Evolutionary conservation across 2,329 filamentous ascomycete genomes (phyloP).

Genomic region (Penicillium nordicum): DNA sequence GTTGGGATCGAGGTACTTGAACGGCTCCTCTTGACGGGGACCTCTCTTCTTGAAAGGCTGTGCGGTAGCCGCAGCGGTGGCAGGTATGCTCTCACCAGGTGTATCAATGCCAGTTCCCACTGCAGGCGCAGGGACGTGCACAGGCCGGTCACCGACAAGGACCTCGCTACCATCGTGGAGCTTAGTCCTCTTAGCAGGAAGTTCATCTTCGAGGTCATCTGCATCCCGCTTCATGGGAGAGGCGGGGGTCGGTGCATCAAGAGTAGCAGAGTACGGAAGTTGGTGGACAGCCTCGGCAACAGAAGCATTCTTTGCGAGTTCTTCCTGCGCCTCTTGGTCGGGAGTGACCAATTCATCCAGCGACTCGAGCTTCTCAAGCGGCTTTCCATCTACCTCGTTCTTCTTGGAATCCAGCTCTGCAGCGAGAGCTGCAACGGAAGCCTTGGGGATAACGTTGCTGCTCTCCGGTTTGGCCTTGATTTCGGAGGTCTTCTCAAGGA

Average conservation of each 20-base stretch:
- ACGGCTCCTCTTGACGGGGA: constrained; percentile 71
- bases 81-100: constrained; percentile 23
- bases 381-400: constrained; percentile 24
- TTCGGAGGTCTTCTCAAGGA: constrained; percentile 86
- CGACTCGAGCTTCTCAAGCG: constrained; percentile 38
- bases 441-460: constrained; percentile 36
- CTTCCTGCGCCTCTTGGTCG: constrained; percentile 26
- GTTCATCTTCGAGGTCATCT: constrained; percentile 35
- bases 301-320: constrained; percentile 34
- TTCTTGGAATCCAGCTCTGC: constrained; percentile 37
- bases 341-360: constrained; percentile 41
- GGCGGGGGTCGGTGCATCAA: constrained; percentile 20
- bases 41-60: constrained; percentile 36
- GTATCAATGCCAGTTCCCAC: constrained; percentile 25
- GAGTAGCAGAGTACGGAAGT: constrained; percentile 32
- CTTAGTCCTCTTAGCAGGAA: constrained; percentile 46
- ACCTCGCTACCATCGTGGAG: constrained; percentile 39
- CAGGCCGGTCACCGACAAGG: constrained; percentile 36
- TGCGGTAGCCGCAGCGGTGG: constrained; percentile 16
- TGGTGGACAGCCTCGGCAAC: constrained; percentile 35
- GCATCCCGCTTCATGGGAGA: constrained; percentile 34
- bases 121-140: constrained; percentile 31
- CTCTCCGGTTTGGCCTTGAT: constrained; percentile 74
- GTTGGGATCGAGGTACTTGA: constrained; percentile 77
- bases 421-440: constrained; percentile 37